Evolutionary conservation across 176 grass and related monocot genomes (phyloP).

Genomic region (Bromus sterilis): DNA sequence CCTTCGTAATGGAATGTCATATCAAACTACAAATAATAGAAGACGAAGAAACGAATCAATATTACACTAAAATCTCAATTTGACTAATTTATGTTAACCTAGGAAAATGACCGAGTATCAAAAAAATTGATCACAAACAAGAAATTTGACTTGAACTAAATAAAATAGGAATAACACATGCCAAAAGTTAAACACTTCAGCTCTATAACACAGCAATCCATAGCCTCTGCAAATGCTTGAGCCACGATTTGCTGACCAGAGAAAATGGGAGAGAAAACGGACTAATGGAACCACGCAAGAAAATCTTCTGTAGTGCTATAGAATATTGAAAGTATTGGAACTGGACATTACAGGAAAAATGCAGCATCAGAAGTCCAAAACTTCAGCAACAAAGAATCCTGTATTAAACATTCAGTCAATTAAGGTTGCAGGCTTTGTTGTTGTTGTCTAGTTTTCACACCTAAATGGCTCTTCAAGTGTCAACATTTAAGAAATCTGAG

Average conservation of each 20-base stretch:
- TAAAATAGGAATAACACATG: no score
- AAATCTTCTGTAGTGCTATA: background rate
- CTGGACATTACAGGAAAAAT: background rate
- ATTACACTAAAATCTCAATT: no score
- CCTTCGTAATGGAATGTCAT: background rate
- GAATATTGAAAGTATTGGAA: background rate
- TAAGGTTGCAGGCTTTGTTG: background rate
- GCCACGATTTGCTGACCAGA: background rate
- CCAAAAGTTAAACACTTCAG: background rate
- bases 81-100: no score
- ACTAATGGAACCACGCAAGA: background rate
- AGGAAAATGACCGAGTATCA: no score
- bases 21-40: background rate
- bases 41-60: background rate
- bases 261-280: background rate
- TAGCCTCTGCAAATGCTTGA: background rate
- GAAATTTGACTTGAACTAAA: no score
- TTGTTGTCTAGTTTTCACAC: background rate
- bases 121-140: no score
- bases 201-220: background rate
- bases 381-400: background rate
- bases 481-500: background rate
- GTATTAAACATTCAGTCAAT: background rate
- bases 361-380: background rate
- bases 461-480: background rate